Base-by-base conservation (phyloP, 208 protist genomes). In the Dictyostelium gargantuum region DNA sequence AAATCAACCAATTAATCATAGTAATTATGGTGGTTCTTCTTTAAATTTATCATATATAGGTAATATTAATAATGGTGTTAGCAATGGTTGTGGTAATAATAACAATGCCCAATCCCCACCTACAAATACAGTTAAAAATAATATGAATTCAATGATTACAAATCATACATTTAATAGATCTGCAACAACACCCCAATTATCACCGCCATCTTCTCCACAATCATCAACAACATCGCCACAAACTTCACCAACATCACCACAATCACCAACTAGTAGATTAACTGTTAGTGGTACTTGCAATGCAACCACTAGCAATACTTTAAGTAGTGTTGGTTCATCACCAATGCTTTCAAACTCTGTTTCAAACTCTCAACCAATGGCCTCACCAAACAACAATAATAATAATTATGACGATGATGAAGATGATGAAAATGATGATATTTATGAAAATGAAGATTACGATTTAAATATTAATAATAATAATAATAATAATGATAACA, bases 111-210 rank as follows among this genome's bases (percentile, higher is more conserved):
- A 66, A 8, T 29, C 58, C 17, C 58, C 26, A 35, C 63, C 29
- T 40, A n/a, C 23, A 26, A 75, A 75, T 29, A 29, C 70, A 17
- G 38, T 75, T 48, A 75, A 75, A 46, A 75, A 75, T 46, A 75
- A 75, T 48, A 46, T 75, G 40, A 75, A 75, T 29, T 75, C 70
- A 11, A n/a, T 75, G 17, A 75, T n/a, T 29, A 75, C 70, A 26
- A 75, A 75, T 75, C 70, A 75, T 75, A 75, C 40, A 4, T 75
- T 75, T 23, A 75, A 75, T 48, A 75, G 70, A 75, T 70, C 63
- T 8, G n/a, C 63, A 70, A 70, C 63, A 40, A 70, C 63, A 1
- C 58, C 58, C 8, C 58, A 66, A 35, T 66, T 66, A 15, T 38
- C 29, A 38, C 29, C 58, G 19, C 58, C 58, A 8, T n/a, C n/a